Percentiles rank a stretch among this genome's conserved stretches.
Evolutionary conservation across 768 basidiomycete species (phyloP).

Genomic region (Clavulina sp.): DNA sequence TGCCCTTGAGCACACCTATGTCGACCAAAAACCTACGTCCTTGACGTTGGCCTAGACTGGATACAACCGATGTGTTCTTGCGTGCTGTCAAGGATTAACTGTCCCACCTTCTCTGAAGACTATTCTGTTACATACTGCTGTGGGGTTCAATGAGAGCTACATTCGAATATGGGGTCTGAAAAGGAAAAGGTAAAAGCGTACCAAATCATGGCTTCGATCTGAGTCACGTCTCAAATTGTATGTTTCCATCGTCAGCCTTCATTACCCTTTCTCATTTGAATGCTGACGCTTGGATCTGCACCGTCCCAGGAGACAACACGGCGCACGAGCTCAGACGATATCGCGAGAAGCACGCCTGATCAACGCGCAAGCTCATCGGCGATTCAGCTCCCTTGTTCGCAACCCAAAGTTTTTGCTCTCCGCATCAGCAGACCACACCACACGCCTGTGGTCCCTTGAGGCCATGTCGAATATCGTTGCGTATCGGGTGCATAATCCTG

Average conservation of each 20-base stretch:
- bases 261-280: background rate
- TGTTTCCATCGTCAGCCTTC: slow-evolving; percentile 17
- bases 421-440: slow-evolving; percentile 78
- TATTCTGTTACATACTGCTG: slow-evolving; percentile 83
- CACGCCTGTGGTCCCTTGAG: slow-evolving; percentile 88
- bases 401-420: slow-evolving; percentile 83
- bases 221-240: slow-evolving; percentile 52
- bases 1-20: no score
- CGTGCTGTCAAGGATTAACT: slow-evolving; percentile 81
- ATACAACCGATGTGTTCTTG: no score
- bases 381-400: slow-evolving; percentile 96
- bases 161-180: slow-evolving; percentile 90
- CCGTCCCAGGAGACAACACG: slow-evolving; percentile 32
- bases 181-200: slow-evolving; percentile 71
- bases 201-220: slow-evolving; percentile 57
- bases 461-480: slow-evolving; percentile 87
- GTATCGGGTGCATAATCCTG: slow-evolving; percentile 90
- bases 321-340: no score
- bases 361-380: slow-evolving; percentile 88
- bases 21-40: no score
- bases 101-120: slow-evolving; percentile 78
- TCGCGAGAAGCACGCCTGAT: slow-evolving; percentile 69
- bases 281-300: slow-evolving; percentile 28
- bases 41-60: no score
- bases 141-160: slow-evolving; percentile 90